Conservation (phyloP, 2,329 filamentous ascomycete species). For the Shiraia bambusicola region DNA sequence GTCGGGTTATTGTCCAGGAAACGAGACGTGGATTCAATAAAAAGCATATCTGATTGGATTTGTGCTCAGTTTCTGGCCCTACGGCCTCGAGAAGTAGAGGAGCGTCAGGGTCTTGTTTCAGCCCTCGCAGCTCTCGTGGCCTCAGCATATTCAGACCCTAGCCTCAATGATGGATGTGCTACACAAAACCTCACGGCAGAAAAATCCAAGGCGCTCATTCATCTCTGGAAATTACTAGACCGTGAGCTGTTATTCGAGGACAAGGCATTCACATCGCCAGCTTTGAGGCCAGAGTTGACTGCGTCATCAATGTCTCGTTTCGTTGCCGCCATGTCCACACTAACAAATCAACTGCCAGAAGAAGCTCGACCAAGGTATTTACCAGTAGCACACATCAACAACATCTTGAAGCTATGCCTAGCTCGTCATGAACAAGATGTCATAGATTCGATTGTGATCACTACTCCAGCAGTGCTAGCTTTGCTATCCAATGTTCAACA, state of each 20-base stretch:
- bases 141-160: slow-evolving; percentile 1
- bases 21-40: slow-evolving; percentile 37
- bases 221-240: slow-evolving; percentile 37
- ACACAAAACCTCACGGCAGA: not conserved
- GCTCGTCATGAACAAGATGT: slow-evolving; percentile 39
- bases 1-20: slow-evolving; percentile 61
- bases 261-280: slow-evolving; percentile 43
- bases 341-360: slow-evolving; percentile 11
- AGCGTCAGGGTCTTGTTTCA: slow-evolving; percentile 68
- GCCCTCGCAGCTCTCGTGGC: slow-evolving; percentile 47
- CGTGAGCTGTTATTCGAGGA: slow-evolving; percentile 41
- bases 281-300: slow-evolving; percentile 64
- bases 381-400: slow-evolving; percentile 19
- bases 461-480: slow-evolving; percentile 22
- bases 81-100: slow-evolving; percentile 63
- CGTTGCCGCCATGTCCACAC: slow-evolving; percentile 41
- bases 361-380: slow-evolving; percentile 8
- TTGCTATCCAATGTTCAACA: slow-evolving; percentile 17
- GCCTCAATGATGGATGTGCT: not conserved
- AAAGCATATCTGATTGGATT: slow-evolving; percentile 47
- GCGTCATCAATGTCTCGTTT: slow-evolving; percentile 63
- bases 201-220: slow-evolving; percentile 14
- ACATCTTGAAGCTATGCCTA: slow-evolving; percentile 38
- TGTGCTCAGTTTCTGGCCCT: slow-evolving; percentile 51
- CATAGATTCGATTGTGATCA: slow-evolving; percentile 29